Evolutionary conservation across 495 filamentous ascomycete genomes (phyloP).

Genomic region (Oidiodendron maius): DNA sequence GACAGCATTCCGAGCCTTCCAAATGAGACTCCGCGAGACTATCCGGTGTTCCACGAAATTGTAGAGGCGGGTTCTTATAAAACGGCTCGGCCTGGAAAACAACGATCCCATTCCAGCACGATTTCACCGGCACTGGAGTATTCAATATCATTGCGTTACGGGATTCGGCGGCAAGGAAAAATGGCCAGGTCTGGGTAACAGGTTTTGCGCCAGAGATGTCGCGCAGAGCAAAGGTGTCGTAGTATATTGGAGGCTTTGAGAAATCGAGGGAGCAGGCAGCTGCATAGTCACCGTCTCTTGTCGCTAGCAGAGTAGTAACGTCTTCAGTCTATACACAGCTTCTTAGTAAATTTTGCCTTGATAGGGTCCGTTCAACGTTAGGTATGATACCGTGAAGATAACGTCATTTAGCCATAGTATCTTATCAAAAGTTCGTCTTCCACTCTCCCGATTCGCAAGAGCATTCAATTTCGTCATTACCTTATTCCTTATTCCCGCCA

Average conservation of each 20-base stretch:
- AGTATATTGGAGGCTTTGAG: constrained; percentile 51
- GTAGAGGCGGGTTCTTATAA: constrained; percentile 36
- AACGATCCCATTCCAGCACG: constrained; percentile 84
- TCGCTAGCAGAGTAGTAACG: constrained; percentile 63
- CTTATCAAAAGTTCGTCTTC: too few relatives aligned
- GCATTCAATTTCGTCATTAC: constrained; percentile 38
- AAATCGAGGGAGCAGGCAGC: constrained; percentile 83
- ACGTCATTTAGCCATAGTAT: constrained; percentile 74
- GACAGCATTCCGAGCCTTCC: constrained; percentile 78
- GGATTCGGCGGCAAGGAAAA: constrained; percentile 59
- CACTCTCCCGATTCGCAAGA: constrained; percentile 36
- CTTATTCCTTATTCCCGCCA: constrained; percentile 57
- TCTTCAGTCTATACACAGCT: constrained; percentile 56
- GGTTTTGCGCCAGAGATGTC: constrained; percentile 59
- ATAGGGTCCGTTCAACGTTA: too few relatives aligned
- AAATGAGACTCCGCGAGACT: constrained; percentile 60
- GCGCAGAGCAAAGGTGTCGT: constrained; percentile 80
- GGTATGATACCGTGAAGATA: constrained; percentile 62
- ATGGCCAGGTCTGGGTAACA: constrained; percentile 67
- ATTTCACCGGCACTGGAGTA: constrained; percentile 59
- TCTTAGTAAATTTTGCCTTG: too few relatives aligned
- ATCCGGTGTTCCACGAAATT: constrained; percentile 69
- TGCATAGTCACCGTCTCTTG: constrained; percentile 66
- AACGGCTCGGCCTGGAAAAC: constrained; percentile 48
- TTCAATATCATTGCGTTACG: constrained; percentile 48